Base-by-base conservation (phyloP, 106 monocot species). In the Phalaenopsis equestris region DNA sequence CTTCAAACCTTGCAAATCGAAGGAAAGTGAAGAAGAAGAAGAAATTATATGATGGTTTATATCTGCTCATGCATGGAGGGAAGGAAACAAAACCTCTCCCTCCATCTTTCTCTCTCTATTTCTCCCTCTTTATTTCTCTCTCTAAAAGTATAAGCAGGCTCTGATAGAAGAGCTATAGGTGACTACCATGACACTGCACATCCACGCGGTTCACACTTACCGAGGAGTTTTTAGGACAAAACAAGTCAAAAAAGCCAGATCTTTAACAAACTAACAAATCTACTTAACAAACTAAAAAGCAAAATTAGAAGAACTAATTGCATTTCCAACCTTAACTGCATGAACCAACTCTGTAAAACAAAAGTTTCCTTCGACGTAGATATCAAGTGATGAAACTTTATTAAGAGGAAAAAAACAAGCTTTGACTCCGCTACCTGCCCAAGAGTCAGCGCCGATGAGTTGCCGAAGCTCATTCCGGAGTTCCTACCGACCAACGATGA, bases 361-460 rank as follows among this genome's bases (percentile, higher is more conserved):
- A 61, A 61, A 9, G 52, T 14, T 52, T 52, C 14, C 12, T 52
- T 52, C 0, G 12, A 52, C 52, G 52, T 52, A 12, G 12, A 12
- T 52, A 52, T 52, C 12, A 14, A 52, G 52, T 52, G 52, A 52
- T 52, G 2, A 21, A 55, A 73, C 39, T 16, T 30, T 5, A 21
- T 48, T 80, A 11, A 72, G 10, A n/a, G 2, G 52, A 80, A 39
- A 84, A 8, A 21, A 73, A 77, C 52, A 19, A 67, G 23, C 42
- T 80, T 52, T 72, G 67, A 11, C 58, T 30, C 45, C 64, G 37
- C 77, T 58, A 93, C 91, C 88, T 94, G 97, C 45, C 83, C 83
- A 5, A 94, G 88, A 18, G 86, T 84, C 43, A 94, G 79, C 10
- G 89, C 79, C 55, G 96, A 85, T 3, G 87, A 85, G 39, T 91